Percentiles rank a stretch among this genome's conserved stretches.
Evolutionary conservation across 2,329 filamentous ascomycete genomes (phyloP).

Genomic region (Ophioceras dolichostomum): DNA sequence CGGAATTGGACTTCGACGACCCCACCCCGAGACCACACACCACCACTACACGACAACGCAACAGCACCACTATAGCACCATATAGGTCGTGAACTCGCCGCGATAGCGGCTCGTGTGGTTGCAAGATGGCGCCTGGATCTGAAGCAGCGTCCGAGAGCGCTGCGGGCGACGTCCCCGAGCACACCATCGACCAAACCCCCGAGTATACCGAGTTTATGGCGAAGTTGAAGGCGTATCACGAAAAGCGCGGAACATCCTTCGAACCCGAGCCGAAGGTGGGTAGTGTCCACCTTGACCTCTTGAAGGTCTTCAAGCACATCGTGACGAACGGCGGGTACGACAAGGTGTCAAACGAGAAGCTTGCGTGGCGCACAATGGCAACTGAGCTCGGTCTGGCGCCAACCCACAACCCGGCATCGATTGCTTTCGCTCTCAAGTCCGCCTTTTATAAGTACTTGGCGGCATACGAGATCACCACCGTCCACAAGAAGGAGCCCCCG

Average conservation of each 20-base stretch:
- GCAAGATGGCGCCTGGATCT: background rate
- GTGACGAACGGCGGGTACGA: constrained; percentile 75
- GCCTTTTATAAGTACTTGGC: constrained; percentile 84
- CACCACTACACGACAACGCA: too few species aligned
- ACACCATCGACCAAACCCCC: constrained; percentile 43
- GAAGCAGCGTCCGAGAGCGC: background rate
- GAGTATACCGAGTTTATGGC: constrained; percentile 74
- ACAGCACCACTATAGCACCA: too few species aligned
- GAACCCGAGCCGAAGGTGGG: constrained; percentile 76
- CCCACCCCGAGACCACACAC: too few species aligned
- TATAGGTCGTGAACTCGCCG: too few species aligned
- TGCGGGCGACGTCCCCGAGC: constrained; percentile 4
- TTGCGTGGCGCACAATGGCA: constrained; percentile 74
- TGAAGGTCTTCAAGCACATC: constrained; percentile 68
- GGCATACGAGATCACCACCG: constrained; percentile 71
- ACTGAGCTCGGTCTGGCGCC: constrained; percentile 54
- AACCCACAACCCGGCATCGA: constrained; percentile 59
- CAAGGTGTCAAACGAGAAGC: constrained; percentile 68
- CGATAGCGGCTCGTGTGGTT: too few species aligned
- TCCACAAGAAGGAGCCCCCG: constrained; percentile 70
- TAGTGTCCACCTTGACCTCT: constrained; percentile 52
- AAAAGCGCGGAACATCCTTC: constrained; percentile 65
- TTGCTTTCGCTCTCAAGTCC: constrained; percentile 76
- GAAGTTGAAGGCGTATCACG: constrained; percentile 61
- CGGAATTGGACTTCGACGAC: too few species aligned